Percentiles rank a stretch among this genome's conserved stretches.
phyloP scores from a whole-genome alignment of 2,329 filamentous ascomycete species.

The Monosporascus sp. region DNA sequence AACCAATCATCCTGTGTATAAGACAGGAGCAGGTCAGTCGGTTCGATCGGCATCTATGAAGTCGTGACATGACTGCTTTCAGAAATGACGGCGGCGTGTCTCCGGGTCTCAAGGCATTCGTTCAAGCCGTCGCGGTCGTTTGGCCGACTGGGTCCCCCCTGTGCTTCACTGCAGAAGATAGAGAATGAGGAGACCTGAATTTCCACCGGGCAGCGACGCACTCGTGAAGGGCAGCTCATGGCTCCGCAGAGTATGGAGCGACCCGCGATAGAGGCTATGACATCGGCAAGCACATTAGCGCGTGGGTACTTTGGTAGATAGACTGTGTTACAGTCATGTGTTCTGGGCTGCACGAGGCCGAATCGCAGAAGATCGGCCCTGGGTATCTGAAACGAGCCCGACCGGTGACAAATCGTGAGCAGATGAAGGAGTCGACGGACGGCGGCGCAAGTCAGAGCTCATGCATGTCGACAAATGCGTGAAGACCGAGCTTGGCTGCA shows the following conservation, averaged over 20 bases:
- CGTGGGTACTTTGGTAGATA: conserved; percentile 26
- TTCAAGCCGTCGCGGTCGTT: neutral
- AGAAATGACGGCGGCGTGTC: neutral
- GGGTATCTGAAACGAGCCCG: conserved; percentile 17
- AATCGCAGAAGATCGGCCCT: conserved; percentile 15
- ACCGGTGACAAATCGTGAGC: conserved; percentile 12
- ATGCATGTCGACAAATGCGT: conserved; percentile 28
- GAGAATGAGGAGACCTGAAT: neutral
- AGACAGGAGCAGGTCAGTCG: neutral
- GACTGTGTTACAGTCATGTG: conserved; percentile 18
- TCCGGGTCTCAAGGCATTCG: neutral
- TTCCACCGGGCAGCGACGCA: neutral
- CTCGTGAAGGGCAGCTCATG: neutral
- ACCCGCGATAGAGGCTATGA: conserved; percentile 3
- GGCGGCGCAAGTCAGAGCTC: conserved; percentile 14
- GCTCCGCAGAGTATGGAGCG: neutral
- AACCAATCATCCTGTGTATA: neutral
- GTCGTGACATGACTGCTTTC: neutral
- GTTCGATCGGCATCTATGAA: neutral
- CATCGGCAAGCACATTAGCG: conserved; percentile 23
- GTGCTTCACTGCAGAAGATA: neutral
- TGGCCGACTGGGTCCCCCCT: neutral
- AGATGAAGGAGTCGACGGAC: conserved; percentile 10
- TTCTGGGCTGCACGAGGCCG: conserved; percentile 2
- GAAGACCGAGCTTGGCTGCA: conserved; percentile 25